phyloP scores from a whole-genome alignment of 352 stramenopile genomes.

The Pythium rhizo-oryzae region DNA sequence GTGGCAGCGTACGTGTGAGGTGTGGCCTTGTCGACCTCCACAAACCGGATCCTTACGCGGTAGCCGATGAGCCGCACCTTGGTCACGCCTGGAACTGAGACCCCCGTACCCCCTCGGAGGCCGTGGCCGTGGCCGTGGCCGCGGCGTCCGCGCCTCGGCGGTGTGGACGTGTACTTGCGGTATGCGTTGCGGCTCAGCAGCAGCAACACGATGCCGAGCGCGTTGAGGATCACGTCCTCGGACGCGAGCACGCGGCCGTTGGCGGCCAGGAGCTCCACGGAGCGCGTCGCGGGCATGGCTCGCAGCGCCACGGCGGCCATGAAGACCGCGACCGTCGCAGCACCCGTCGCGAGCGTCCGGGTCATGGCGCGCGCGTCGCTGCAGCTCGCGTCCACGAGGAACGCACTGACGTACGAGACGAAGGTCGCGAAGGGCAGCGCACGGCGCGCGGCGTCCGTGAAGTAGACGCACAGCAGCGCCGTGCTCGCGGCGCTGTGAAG shows the following conservation, averaged over 20 bases:
- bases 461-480: slow-evolving; percentile 4
- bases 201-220: slow-evolving; percentile 8
- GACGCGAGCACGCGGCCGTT: neutral
- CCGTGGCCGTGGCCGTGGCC: neutral
- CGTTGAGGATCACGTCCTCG: slow-evolving; percentile 24
- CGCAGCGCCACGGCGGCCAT: neutral
- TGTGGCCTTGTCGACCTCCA: neutral
- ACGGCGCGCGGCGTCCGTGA: neutral
- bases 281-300: neutral
- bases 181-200: slow-evolving; percentile 30
- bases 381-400: slow-evolving; percentile 23
- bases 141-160: neutral
- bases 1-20: neutral
- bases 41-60: neutral
- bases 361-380: neutral
- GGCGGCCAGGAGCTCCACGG: neutral
- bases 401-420: slow-evolving; percentile 13
- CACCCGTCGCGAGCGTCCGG: neutral
- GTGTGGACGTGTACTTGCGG: slow-evolving; percentile 10
- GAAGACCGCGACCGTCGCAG: slow-evolving; percentile 1
- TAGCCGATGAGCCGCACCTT: slow-evolving; percentile 1
- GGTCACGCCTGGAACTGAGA: no score
- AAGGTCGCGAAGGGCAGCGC: neutral
- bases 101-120: no score
- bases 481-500: slow-evolving; percentile 1